Evolutionary conservation across 768 basidiomycete species (phyloP).

Genomic region (Pleurotus salmoneostramineus): DNA sequence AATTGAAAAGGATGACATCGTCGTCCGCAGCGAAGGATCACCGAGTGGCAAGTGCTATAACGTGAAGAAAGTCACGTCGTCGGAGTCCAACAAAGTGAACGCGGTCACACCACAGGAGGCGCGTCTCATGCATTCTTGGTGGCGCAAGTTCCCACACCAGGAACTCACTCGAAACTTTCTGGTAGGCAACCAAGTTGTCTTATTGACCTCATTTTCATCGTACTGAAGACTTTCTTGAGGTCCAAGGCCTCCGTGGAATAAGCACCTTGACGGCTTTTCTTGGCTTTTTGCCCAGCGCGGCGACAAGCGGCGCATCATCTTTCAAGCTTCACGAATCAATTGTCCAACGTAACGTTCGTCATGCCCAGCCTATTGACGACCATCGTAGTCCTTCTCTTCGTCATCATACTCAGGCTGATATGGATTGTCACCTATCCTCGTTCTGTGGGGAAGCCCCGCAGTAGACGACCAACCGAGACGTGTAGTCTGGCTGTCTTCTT

Average conservation of each 20-base stretch:
- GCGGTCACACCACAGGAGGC: not conserved
- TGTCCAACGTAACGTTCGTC: not conserved
- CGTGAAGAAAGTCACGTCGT: too few relatives aligned
- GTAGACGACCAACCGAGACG: constrained; percentile 12
- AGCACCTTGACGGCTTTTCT: not conserved
- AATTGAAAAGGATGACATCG: constrained; percentile 18
- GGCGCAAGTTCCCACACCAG: too few relatives aligned
- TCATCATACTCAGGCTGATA: not conserved
- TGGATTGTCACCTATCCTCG: not conserved
- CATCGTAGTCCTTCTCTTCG: not conserved
- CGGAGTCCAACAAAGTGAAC: not conserved
- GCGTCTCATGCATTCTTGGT: too few relatives aligned
- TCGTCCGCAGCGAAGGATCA: too few relatives aligned
- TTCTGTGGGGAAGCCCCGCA: not conserved
- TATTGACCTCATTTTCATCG: not conserved
- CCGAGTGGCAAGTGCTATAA: too few relatives aligned
- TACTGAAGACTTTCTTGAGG: not conserved
- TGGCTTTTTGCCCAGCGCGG: not conserved
- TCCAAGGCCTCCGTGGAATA: constrained; percentile 4
- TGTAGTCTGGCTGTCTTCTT: constrained; percentile 78
- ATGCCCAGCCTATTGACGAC: not conserved
- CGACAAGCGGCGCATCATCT: too few relatives aligned
- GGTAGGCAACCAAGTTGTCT: not conserved
- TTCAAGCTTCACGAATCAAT: not conserved
- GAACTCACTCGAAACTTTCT: too few relatives aligned